These are phyloP conservation scores for Parasarocladium wereldwijsianum DNA, from an alignment of 2,329 filamentous ascomycete genomes.

Conservation along the genomic window DNA sequence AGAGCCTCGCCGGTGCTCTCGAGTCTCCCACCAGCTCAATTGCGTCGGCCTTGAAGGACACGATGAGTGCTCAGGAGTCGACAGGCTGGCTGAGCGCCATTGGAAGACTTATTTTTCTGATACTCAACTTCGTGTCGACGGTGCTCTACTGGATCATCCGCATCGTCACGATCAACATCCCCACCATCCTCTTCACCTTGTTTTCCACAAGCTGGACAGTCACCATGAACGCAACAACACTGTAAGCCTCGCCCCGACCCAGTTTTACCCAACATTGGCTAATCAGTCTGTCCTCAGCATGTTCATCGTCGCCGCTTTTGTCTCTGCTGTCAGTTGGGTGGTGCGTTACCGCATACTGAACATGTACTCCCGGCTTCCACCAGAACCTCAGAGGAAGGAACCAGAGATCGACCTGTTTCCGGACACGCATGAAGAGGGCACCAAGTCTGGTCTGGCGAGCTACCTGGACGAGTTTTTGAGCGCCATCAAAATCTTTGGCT, in stretches of 20 bases:
- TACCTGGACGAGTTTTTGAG: slow-evolving; percentile 97
- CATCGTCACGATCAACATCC: slow-evolving; percentile 76
- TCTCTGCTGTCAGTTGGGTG: slow-evolving; percentile 84
- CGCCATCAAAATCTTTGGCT: slow-evolving; percentile 98
- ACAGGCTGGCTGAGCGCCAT: slow-evolving; percentile 44
- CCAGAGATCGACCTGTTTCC: slow-evolving; percentile 91
- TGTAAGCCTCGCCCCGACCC: slow-evolving; percentile 38
- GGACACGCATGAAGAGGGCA: slow-evolving; percentile 77
- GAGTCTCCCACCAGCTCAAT: slow-evolving; percentile 16
- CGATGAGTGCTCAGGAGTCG: slow-evolving; percentile 22
- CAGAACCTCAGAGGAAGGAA: slow-evolving; percentile 90
- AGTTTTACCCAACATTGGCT: slow-evolving; percentile 9
- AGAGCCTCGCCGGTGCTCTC: slow-evolving; percentile 17
- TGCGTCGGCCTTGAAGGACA: slow-evolving; percentile 23
- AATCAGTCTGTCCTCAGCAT: slow-evolving; percentile 39
- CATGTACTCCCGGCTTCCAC: slow-evolving; percentile 88
- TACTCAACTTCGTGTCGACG: slow-evolving; percentile 40
- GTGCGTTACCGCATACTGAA: slow-evolving; percentile 92
- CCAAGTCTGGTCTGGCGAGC: slow-evolving; percentile 83
- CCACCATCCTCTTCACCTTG: slow-evolving; percentile 75
- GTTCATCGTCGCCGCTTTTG: slow-evolving; percentile 59
- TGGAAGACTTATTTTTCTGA: slow-evolving; percentile 36
- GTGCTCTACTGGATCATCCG: slow-evolving; percentile 67
- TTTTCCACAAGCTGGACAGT: slow-evolving; percentile 91
- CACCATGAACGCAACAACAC: slow-evolving; percentile 95